phyloP scores from a whole-genome alignment of 805 yeast genomes.

The Metschnikowia shivogae region DNA sequence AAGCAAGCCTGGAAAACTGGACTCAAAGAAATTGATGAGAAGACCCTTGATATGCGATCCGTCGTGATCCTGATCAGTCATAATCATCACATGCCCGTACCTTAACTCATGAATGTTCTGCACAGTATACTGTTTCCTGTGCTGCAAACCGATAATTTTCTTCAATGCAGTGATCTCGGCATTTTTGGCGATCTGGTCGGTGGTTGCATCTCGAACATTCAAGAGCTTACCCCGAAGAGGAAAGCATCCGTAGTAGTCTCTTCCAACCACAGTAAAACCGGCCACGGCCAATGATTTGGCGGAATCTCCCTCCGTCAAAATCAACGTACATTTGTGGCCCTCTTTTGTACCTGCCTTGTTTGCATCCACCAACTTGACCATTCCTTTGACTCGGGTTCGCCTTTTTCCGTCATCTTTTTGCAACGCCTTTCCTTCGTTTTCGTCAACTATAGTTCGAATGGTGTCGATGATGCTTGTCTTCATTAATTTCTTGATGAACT shows the following conservation, averaged over 20 bases:
- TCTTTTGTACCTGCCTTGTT: slow-evolving; percentile 93
- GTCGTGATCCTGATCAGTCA: slow-evolving; percentile 99
- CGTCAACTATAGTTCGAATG: slow-evolving; percentile 76
- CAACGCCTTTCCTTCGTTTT: slow-evolving; percentile 82
- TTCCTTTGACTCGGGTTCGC: slow-evolving; percentile 81
- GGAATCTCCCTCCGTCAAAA: slow-evolving; percentile 96
- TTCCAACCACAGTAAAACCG: slow-evolving; percentile 90
- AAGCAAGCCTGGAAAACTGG: slow-evolving; percentile 89
- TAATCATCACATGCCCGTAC: slow-evolving; percentile 96
- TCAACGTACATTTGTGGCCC: slow-evolving; percentile 86
- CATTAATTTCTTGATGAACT: slow-evolving; percentile 62
- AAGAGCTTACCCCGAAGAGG: slow-evolving; percentile 93
- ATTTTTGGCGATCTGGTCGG: slow-evolving; percentile 92
- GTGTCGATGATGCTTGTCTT: slow-evolving; percentile 71
- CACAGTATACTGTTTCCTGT: slow-evolving; percentile 66
- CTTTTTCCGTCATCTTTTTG: slow-evolving; percentile 85
- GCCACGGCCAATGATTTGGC: slow-evolving; percentile 89
- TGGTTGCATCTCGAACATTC: slow-evolving; percentile 93
- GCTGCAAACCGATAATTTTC: slow-evolving; percentile 93
- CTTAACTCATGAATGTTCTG: slow-evolving; percentile 70
- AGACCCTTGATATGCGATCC: slow-evolving; percentile 97
- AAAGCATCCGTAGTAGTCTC: slow-evolving; percentile 92
- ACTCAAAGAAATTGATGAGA: slow-evolving; percentile 86
- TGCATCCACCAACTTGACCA: slow-evolving; percentile 90
- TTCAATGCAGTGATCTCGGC: slow-evolving; percentile 93